Conservation (phyloP, 352 stramenopile genomes). For the Pythium apleroticum region DNA sequence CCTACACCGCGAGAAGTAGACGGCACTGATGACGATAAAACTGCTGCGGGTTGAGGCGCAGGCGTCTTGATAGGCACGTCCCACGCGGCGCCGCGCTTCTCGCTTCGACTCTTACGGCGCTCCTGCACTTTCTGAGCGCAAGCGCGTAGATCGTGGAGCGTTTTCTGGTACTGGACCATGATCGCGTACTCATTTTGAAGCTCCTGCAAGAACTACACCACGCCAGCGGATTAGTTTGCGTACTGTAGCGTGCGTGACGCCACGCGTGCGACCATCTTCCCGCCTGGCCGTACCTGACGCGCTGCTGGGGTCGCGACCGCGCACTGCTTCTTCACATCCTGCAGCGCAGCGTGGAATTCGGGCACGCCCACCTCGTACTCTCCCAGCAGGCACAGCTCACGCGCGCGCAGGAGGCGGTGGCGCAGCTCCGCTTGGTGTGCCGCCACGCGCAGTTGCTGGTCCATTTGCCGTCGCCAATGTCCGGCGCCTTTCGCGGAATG, state of each 20-base stretch:
- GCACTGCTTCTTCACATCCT: conserved; percentile 37
- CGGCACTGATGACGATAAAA: neutral
- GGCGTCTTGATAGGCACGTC: neutral
- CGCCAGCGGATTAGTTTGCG: neutral
- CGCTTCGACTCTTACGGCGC: conserved; percentile 13
- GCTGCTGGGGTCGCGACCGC: conserved; percentile 27
- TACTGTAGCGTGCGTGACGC: conserved; percentile 1
- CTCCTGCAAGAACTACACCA: conserved; percentile 39
- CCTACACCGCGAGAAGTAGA: conserved; percentile 3
- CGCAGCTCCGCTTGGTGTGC: conserved; percentile 14
- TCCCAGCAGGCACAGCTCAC: conserved; percentile 64
- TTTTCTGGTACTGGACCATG: conserved; percentile 47
- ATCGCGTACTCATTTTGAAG: conserved; percentile 49
- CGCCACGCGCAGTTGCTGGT: conserved; percentile 4
- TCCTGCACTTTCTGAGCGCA: conserved; percentile 12
- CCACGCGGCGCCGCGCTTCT: conserved; percentile 12
- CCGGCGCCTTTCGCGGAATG: conserved; percentile 9
- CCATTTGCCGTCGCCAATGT: neutral
- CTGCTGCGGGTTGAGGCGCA: neutral
- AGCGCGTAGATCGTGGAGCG: conserved; percentile 38
- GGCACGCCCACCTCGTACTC: conserved; percentile 53
- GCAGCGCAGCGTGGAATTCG: conserved; percentile 41
- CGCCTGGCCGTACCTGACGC: conserved; percentile 32
- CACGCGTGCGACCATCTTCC: neutral
- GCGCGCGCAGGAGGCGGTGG: conserved; percentile 45